A percentile compares a stretch with the other conserved stretches of the same genome.
Evolutionary conservation across 768 basidiomycete species (phyloP).

Genomic region (Mycena chlorophos): DNA sequence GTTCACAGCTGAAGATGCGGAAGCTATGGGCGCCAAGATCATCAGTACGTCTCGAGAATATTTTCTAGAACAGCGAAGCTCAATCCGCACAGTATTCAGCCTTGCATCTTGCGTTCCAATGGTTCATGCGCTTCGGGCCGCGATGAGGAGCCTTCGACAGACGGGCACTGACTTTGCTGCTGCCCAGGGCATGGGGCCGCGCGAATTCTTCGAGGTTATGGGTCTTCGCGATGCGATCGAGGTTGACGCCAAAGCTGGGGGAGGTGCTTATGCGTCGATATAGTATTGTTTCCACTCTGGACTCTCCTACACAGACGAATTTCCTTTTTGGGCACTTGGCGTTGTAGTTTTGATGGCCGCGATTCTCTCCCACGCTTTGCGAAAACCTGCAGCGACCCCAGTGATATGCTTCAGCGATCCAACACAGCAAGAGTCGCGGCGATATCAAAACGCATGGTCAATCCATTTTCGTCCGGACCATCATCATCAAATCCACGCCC

Average conservation of each 20-base stretch:
- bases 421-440: too few relatives aligned
- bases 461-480: too few relatives aligned
- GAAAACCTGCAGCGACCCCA: too few relatives aligned
- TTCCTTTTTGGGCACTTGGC: neutral
- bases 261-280: neutral
- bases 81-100: conserved; percentile 58
- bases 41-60: conserved; percentile 49
- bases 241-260: neutral
- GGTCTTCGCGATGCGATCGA: conserved; percentile 23
- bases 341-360: too few relatives aligned
- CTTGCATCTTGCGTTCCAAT: conserved; percentile 76
- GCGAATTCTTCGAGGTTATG: conserved; percentile 77
- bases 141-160: conserved; percentile 73
- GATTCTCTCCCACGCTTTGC: too few relatives aligned
- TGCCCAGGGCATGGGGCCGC: conserved; percentile 71
- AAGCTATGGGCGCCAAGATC: conserved; percentile 70
- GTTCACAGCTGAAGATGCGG: conserved; percentile 69
- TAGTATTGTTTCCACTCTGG: too few relatives aligned
- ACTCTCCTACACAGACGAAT: neutral
- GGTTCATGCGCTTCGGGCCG: conserved; percentile 75
- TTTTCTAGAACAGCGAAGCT: neutral
- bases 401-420: too few relatives aligned
- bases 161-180: conserved; percentile 70
- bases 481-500: too few relatives aligned
- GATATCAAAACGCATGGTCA: too few relatives aligned